phyloP scores from a whole-genome alignment of 805 yeast species.

The Ogataea pignaliae region DNA sequence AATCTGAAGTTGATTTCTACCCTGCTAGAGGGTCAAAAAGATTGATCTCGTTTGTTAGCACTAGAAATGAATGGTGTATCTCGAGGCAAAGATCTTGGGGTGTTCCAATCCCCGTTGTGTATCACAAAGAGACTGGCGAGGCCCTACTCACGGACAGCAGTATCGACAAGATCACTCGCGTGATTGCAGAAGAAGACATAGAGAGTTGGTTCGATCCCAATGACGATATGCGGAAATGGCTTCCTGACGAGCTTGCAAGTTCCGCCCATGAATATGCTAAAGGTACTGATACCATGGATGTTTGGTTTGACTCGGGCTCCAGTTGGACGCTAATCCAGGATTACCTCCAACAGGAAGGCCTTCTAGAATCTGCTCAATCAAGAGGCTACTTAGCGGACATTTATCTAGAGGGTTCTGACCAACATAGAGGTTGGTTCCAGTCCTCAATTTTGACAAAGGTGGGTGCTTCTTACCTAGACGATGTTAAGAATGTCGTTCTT shows the following conservation, averaged over 20 bases:
- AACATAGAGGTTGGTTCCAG: conserved; percentile 99
- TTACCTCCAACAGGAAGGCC: conserved; percentile 32
- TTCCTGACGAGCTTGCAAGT: conserved; percentile 48
- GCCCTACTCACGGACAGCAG: conserved; percentile 56
- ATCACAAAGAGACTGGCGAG: conserved; percentile 53
- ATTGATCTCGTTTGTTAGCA: conserved; percentile 63
- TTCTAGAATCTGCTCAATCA: conserved; percentile 26
- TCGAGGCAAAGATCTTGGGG: conserved; percentile 98
- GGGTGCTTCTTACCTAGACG: conserved; percentile 33
- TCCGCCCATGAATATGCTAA: conserved; percentile 45
- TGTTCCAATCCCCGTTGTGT: conserved; percentile 90
- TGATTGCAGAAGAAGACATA: conserved; percentile 56
- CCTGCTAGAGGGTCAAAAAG: conserved; percentile 75
- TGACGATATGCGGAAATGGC: conserved; percentile 57
- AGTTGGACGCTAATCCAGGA: conserved; percentile 68
- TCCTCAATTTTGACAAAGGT: conserved; percentile 81
- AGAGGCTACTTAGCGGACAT: conserved; percentile 62
- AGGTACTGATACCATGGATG: conserved; percentile 94
- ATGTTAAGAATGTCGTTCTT: conserved; percentile 21
- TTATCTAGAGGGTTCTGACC: conserved; percentile 97
- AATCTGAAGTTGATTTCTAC: conserved; percentile 54
- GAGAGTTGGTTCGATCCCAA: conserved; percentile 67
- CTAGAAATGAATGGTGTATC: conserved; percentile 95
- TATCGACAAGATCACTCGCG: conserved; percentile 52
- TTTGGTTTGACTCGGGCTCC: conserved; percentile 97